These are phyloP conservation scores for Pinus tabuliformis DNA, from an alignment of 75 land plant genomes.

Conservation along the genomic window DNA sequence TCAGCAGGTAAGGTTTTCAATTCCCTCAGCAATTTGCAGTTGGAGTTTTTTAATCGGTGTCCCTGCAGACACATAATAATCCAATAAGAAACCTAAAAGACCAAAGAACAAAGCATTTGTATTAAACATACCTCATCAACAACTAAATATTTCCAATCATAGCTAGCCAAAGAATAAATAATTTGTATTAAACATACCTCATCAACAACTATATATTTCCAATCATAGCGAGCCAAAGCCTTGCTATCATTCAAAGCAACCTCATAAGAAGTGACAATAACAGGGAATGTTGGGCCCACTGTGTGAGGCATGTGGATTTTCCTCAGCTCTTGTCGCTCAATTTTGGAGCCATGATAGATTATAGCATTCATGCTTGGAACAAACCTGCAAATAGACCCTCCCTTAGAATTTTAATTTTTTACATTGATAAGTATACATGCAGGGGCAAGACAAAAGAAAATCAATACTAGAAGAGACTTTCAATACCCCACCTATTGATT, in stretches of 20 bases:
- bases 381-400: constrained; percentile 43
- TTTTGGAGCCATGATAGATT: constrained; percentile 84
- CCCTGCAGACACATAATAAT: constrained; percentile 47
- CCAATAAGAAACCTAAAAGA: not conserved
- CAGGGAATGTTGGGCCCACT: constrained; percentile 68
- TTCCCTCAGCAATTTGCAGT: constrained; percentile 80
- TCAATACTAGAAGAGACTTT: not conserved
- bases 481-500: constrained; percentile 30
- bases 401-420: not conserved
- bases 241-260: constrained; percentile 67
- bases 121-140: constrained; percentile 77
- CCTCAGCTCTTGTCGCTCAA: constrained; percentile 56
- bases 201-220: constrained; percentile 95
- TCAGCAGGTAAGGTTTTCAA: constrained; percentile 60
- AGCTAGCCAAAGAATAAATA: constrained; percentile 26
- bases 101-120: not conserved
- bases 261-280: constrained; percentile 91
- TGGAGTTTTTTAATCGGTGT: constrained; percentile 81
- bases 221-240: constrained; percentile 47
- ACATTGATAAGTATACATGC: not conserved
- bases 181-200: constrained; percentile 48
- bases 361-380: constrained; percentile 68
- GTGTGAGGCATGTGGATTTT: constrained; percentile 61
- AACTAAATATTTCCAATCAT: constrained; percentile 87
- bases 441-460: not conserved